Base-by-base conservation (phyloP, 352 stramenopile species). In the Blastocystis sp. region DNA sequence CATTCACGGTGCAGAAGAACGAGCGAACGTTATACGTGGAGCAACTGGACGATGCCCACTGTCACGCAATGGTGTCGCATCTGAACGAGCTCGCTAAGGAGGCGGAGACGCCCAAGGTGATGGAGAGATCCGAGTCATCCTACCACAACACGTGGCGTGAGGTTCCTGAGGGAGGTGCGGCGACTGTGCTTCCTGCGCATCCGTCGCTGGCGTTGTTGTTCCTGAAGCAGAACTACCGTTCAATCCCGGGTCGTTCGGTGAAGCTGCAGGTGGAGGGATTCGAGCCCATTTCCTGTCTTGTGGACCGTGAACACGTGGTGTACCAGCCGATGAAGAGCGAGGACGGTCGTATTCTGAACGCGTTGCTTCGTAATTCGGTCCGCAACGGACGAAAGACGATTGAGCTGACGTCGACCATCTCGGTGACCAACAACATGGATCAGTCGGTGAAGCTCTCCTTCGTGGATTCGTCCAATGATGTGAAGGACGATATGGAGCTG, bases 141-240 rank as follows among this genome's bases (percentile, higher is more conserved):
- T 81, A 81, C 42, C 42, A 29, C 27, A 27, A 63, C n/a, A 18
- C 21, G 11, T 63, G 46, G 48, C 9, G 34, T 40, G 18, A 29
- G 7, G 69, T 81, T 14, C 69, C 69, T 29, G 34, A 4, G 1
- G 34, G 34, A 27, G 63, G 57, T 40, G 32, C 27, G 18, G 42
- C 36, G 3, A 75, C 75, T 1, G 75, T 42, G 32, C 34, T 85
- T 38, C 75, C 75, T 27, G 75, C 75, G 9, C 75, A 85, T 61
- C 75, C 75, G 27, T 85, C 75, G 14, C 40, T 85, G 57, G 40
- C 75, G 34, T 42, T 85, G 16, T 51, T 81, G 0, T 81, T 81
- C 69, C 40, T 81, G 44, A 81, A 81, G 53, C 4, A 79, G 69
- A 42, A 81, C n/a, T 81, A 81, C 42, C 69, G 46, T 11, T 63